Evolutionary conservation across 2,329 filamentous ascomycete genomes (phyloP), one percentile per base, ranked within the genome.

Genomic region (Sordariomycetes sp.): DNA sequence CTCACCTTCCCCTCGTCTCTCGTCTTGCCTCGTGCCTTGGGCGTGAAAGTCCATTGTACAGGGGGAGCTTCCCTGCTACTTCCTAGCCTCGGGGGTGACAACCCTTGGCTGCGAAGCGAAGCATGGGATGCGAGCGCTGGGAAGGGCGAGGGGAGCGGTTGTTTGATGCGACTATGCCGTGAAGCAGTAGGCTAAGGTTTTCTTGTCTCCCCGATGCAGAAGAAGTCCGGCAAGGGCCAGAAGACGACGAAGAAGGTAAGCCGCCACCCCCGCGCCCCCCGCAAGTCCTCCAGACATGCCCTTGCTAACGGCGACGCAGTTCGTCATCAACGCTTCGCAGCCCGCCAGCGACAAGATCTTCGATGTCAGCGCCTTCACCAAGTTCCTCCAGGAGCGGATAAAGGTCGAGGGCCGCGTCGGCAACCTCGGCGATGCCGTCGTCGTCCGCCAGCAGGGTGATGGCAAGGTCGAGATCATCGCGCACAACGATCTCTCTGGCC

Each of bases 321-420:
- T 90, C 87, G 87, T 96, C 83, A 97, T 99, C 89, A 96, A 99
- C 83, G 93, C 92, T 77, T 92, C 90, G 72, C 93, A 97, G 81
- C 94, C 94, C 71, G 92, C 92, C 69, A 89, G 86, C 81, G 94
- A 99, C 86, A 97, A 97, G 88, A 99, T 99, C 86, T 97, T 99
- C 86, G 94, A 99, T 78, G 87, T 96, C 76, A 86, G 89, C 71
- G 92, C 92, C 68, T 99, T 99, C 77, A 92, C 97, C 82, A 97
- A 97, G 87, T 99, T 99, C 89, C 89, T 99, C 64, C 92, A 97
- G 85, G 94, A 97, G 80, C 91, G 89, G 81, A 96, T 99, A 87
- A 99, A 99, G 90, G 91, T 99, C 70, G 94, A 97, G 69, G 93
- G 93, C 81, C 93, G 91, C 74, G 92, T 93, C 73, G 92, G 92